phyloP scores from a whole-genome alignment of 192 early-diverging fungal species.

The Paraglomus occultum region DNA sequence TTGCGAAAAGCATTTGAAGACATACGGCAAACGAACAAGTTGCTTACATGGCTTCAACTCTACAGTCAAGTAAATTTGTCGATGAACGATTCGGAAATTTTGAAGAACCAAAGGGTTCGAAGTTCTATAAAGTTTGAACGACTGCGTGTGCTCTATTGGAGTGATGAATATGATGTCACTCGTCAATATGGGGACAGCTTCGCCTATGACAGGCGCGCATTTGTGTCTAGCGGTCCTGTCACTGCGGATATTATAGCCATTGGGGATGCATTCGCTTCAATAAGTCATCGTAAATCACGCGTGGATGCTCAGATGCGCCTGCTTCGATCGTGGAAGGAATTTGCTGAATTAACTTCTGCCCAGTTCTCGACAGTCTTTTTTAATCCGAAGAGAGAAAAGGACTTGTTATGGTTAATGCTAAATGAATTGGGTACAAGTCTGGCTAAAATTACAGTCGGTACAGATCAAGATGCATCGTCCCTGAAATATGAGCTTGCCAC shows the following conservation, averaged over 20 bases:
- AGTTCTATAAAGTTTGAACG: constrained; percentile 2
- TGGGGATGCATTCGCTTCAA: constrained; percentile 4
- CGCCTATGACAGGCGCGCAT: constrained; percentile 31
- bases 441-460: no score
- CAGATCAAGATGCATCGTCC: no score
- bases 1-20: constrained; percentile 8
- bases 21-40: background rate
- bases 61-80: background rate
- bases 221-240: background rate
- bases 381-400: constrained; percentile 5
- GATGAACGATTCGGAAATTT: background rate
- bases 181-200: constrained; percentile 39
- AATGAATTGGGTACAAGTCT: background rate
- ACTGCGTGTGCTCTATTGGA: constrained; percentile 11
- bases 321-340: constrained; percentile 36
- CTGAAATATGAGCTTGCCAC: constrained; percentile 11
- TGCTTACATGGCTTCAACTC: constrained; percentile 12
- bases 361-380: constrained; percentile 14
- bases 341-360: constrained; percentile 33
- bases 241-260: background rate
- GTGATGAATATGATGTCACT: constrained; percentile 29
- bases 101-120: background rate
- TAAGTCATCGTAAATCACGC: constrained; percentile 33
- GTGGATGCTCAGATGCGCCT: constrained; percentile 33
- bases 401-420: background rate